These are phyloP conservation scores for Sordariomycetes sp. DNA, from an alignment of 2,329 filamentous ascomycete species.

Conservation along the genomic window DNA sequence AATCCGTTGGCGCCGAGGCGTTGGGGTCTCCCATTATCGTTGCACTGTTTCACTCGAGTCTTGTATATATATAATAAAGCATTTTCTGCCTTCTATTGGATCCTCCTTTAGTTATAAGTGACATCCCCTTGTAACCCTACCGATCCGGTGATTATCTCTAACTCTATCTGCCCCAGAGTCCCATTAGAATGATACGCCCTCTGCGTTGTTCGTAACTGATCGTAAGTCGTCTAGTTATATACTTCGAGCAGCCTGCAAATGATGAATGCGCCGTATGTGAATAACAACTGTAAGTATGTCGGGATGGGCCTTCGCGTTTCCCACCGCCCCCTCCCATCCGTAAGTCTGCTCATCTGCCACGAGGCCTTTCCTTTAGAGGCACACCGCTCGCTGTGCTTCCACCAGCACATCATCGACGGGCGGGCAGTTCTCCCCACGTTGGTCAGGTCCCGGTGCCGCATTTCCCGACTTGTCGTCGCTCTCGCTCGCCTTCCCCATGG, in stretches of 20 bases:
- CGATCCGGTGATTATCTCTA: neutral
- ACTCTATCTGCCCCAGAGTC: neutral
- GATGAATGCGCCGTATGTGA: neutral
- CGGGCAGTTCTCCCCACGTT: constrained; percentile 33
- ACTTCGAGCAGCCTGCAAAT: neutral
- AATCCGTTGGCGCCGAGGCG: neutral
- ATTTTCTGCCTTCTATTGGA: neutral
- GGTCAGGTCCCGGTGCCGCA: constrained; percentile 16
- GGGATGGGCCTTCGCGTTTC: constrained; percentile 1
- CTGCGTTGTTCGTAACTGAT: neutral
- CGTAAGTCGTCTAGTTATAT: neutral
- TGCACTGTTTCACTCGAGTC: neutral
- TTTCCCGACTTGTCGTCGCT: constrained; percentile 10
- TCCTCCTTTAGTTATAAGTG: neutral
- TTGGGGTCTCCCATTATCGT: neutral
- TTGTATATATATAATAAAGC: neutral
- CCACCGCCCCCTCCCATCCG: neutral
- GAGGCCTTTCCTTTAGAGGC: neutral
- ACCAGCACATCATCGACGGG: constrained; percentile 13
- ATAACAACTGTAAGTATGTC: constrained; percentile 4
- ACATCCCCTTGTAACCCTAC: neutral
- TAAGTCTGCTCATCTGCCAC: neutral
- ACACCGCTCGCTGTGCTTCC: neutral
- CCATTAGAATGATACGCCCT: neutral
- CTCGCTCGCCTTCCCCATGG: constrained; percentile 15